A percentile compares a stretch with the other conserved stretches of the same genome.
Conservation (phyloP, 2,329 filamentous ascomycete species). For the Myriosclerotinia curreyana region DNA sequence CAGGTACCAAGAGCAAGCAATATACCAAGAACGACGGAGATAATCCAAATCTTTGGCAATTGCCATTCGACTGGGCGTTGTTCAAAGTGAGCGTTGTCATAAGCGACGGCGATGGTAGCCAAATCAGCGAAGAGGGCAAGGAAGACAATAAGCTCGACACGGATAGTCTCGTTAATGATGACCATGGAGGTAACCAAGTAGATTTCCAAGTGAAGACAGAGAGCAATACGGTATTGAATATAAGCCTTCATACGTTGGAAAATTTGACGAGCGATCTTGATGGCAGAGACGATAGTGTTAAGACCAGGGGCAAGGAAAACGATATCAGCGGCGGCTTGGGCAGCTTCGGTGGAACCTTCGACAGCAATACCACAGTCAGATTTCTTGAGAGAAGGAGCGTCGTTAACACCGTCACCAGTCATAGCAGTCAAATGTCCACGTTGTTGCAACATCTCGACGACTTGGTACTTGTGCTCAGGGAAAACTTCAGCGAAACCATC, state of each 20-base stretch:
- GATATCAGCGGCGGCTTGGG: slow-evolving; percentile 87
- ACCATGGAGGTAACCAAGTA: slow-evolving; percentile 77
- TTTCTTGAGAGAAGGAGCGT: slow-evolving; percentile 89
- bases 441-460: slow-evolving; percentile 90
- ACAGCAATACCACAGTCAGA: slow-evolving; percentile 94
- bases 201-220: slow-evolving; percentile 85
- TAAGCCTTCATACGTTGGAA: slow-evolving; percentile 98
- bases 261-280: slow-evolving; percentile 92
- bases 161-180: slow-evolving; percentile 74
- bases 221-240: slow-evolving; percentile 90
- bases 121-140: slow-evolving; percentile 76
- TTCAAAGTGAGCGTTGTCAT: slow-evolving; percentile 76
- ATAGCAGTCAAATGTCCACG: slow-evolving; percentile 92
- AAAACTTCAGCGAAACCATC: slow-evolving; percentile 95
- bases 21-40: slow-evolving; percentile 64
- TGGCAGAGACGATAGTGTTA: slow-evolving; percentile 85
- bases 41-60: slow-evolving; percentile 77
- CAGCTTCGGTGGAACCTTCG: slow-evolving; percentile 86
- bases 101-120: slow-evolving; percentile 74
- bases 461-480: slow-evolving; percentile 93
- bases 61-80: slow-evolving; percentile 76
- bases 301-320: slow-evolving; percentile 91
- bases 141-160: slow-evolving; percentile 72
- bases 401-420: slow-evolving; percentile 95
- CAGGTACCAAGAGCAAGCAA: slow-evolving; percentile 69